Evolutionary conservation across 2,329 filamentous ascomycete species (phyloP), one percentile per base, ranked within the genome.

Genomic region (Karstenula rhodostoma): DNA sequence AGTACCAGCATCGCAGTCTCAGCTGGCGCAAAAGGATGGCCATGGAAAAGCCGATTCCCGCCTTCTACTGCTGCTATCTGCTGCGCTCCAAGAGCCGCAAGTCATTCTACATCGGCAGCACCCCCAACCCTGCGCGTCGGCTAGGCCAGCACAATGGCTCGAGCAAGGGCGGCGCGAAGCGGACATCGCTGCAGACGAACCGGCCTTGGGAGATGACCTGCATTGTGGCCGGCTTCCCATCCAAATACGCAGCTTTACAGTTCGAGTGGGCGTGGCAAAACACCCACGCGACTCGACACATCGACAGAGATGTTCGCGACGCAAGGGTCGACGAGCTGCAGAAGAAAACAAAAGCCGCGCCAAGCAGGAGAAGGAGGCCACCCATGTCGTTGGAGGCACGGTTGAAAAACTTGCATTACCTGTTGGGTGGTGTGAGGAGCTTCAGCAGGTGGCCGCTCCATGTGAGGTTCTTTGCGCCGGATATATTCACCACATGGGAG

Each of bases 251-350:
- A 0, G 95, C 95, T 0, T 80, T 99, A 64, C 94, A 98, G 73
- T 98, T 99, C 73, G 94, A 98, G 90, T 97, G 94, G 94, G 94
- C 94, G 42, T 90, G 96, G 84, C 92, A 92, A 66, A 93, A 98
- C 73, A 87, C 93, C 1, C 90, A 95, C 73, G 77, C 90, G 35
- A 94, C 94, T 5, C 82, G 90, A 35, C 93, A 96, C 74, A 93
- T 97, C 59, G 85, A 90, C 48, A 62, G 66, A 42, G 64, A 74
- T 32, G 68, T 75, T 44, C 67, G 74, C 13, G 68, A 75, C 37
- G 73, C 73, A 47, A 13, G 78, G 84, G 13, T 64, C 15, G 68
- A 71, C 33, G 69, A 72, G 47, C 33, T 77, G 61, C 70, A 72
- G 46, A 71, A 71, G 51, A 65, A 62, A 27, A 76, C 67, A 54